These are phyloP conservation scores for Eruca vesicaria DNA, from an alignment of 441 rosid species.

Conservation along the genomic window DNA sequence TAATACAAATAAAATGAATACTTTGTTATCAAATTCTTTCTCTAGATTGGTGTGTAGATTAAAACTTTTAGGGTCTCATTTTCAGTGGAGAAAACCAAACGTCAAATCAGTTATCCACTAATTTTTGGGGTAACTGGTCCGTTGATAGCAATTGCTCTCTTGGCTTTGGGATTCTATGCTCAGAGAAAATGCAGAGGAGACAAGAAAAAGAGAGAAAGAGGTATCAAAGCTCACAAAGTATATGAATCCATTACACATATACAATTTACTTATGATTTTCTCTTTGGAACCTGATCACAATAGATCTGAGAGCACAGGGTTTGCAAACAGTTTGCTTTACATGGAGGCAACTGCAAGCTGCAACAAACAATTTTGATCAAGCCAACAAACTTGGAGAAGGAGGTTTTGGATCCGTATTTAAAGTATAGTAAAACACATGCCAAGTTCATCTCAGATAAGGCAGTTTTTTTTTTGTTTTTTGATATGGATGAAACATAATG, in stretches of 20 bases:
- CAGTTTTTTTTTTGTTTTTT: background rate
- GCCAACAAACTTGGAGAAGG: background rate
- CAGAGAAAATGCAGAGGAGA: background rate
- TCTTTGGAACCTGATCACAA: background rate
- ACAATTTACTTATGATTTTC: background rate
- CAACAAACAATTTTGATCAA: background rate
- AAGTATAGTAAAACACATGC: conserved; percentile 35
- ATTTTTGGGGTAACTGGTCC: background rate
- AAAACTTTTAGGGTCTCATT: background rate
- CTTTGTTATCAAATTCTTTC: background rate
- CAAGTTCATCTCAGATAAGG: background rate
- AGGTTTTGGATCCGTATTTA: conserved; percentile 74
- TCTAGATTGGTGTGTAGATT: background rate
- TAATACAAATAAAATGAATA: background rate
- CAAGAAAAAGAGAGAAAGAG: background rate
- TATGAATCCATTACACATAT: background rate
- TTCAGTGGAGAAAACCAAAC: background rate
- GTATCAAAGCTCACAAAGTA: background rate
- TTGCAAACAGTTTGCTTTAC: background rate
- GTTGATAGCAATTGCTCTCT: background rate
- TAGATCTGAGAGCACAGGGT: background rate
- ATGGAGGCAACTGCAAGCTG: background rate
- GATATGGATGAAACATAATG: background rate
- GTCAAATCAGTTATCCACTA: background rate
- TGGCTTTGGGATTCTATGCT: background rate